Evolutionary conservation across 441 rosid species (phyloP), one percentile per base, ranked within the genome.

Genomic region (Geranium incanum): DNA sequence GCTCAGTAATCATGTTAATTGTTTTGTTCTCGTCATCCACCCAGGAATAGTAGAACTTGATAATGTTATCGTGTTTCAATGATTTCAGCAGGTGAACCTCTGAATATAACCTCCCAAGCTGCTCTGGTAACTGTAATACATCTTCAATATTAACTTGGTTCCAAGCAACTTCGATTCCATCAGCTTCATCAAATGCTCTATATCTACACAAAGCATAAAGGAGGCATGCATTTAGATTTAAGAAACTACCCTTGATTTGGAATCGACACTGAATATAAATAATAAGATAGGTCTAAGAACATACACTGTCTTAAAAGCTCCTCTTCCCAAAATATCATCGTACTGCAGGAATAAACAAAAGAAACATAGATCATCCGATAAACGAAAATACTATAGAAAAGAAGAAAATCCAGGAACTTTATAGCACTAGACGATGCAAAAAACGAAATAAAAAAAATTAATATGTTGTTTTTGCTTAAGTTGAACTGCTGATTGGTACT

Each of bases 281-380:
- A 39, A 39, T 16, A 16, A 70, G 76, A 67, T 67, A 69, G 37
- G 67, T 69, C 81, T 70, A 60, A 73, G 75, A 84, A 81, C 36
- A 87, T 89, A 89, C 86, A 91, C 97, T 76, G 88, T 91, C 90
- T 91, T 91, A 92, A 85, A 91, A 67, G 97, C 97, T 76, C 97
- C 97, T 82, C 73, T 86, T 71, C 97, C 97, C 83, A 91, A 75
- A 63, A 89, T 73, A 71, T 91, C 95, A 79, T 85, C 91, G 74
- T 78, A 85, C 92, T 87, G 86, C 55, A 77, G 77, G 50, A 79
- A 69, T 11, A 62, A 73, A 77, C 57, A 48, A 12, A 72, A 74
- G 63, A 55, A 36, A 5, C 18, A 68, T 74, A 63, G 16, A 28
- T 48, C 52, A 21, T 21, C 21, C 21, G 21, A 21, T 21, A 21